Evolutionary conservation across 2,329 filamentous ascomycete species (phyloP).

Genomic region (Rachicladosporium sp.): DNA sequence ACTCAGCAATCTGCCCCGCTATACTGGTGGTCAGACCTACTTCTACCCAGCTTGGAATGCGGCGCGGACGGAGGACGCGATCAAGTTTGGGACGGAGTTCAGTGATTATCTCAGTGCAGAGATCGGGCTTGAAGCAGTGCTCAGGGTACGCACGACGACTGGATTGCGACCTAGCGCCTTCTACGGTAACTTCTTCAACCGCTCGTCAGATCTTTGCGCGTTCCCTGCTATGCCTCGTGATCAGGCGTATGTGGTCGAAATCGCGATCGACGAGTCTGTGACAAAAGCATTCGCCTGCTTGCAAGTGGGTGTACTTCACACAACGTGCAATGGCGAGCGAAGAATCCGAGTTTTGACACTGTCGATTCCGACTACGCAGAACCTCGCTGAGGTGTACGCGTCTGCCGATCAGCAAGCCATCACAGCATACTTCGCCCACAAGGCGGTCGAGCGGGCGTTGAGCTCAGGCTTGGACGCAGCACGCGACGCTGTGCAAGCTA

Average conservation of each 20-base stretch:
- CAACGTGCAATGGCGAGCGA: slow-evolving; percentile 92
- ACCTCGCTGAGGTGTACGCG: slow-evolving; percentile 80
- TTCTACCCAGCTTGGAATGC: slow-evolving; percentile 99
- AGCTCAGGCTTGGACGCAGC: slow-evolving; percentile 81
- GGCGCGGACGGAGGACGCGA: slow-evolving; percentile 81
- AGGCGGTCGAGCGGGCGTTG: slow-evolving; percentile 87
- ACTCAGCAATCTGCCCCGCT: slow-evolving; percentile 85
- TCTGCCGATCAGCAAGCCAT: slow-evolving; percentile 91
- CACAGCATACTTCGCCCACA: slow-evolving; percentile 90
- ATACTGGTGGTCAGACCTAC: slow-evolving; percentile 94
- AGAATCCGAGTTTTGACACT: slow-evolving; percentile 90
- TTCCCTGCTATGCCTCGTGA: slow-evolving; percentile 97
- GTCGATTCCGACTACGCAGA: slow-evolving; percentile 83
- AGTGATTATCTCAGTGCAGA: slow-evolving; percentile 94
- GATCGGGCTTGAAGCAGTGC: slow-evolving; percentile 89
- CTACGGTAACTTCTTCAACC: slow-evolving; percentile 99
- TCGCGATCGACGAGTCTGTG: slow-evolving; percentile 90
- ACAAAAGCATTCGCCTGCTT: slow-evolving; percentile 85
- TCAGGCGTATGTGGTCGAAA: slow-evolving; percentile 94
- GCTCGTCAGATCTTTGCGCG: slow-evolving; percentile 90
- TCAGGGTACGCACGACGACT: slow-evolving; percentile 91
- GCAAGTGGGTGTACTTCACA: slow-evolving; percentile 90
- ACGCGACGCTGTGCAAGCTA: slow-evolving; percentile 78
- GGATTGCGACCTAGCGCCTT: slow-evolving; percentile 94
- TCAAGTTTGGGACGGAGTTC: slow-evolving; percentile 95